Base-by-base conservation (phyloP, 176 grass and related monocot species). In the Carex parvula region DNA sequence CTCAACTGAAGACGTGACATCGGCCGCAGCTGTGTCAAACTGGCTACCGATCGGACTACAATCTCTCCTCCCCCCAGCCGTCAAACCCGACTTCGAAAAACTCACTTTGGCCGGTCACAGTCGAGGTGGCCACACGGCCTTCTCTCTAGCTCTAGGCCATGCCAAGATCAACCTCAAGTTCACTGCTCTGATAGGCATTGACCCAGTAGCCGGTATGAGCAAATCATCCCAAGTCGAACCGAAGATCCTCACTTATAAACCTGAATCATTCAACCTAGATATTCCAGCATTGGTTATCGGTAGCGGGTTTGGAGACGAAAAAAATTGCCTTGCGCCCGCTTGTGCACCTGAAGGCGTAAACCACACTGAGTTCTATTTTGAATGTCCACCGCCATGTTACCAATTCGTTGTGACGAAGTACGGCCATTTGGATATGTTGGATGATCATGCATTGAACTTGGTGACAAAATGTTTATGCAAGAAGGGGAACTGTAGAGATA, bases 361-460 rank as follows among this genome's bases (percentile, higher is more conserved):
- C 82, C 92, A 94, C 64, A 46, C 3, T 4, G 89, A 94, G 29
- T 94, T 91, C 79, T 94, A 91, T 74, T 0, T 10, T 18, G 87
- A 94, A 77, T 91, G 89, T 76, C 84, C 41, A 81, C 58, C 84
- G 12, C 79, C 92, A 0, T 89, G 85, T 85, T 94, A 91, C 92
- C 81, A 89, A 53, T 8, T 94, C 0, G 89, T 94, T 52, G 76
- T 86, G 54, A 87, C 44, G 41, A 83, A 91, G 26, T 94, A 94
- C 22, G 92, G 89, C 2, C 92, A 94, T 33, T 62, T 94, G 20
- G 87, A 91, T 67, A 83, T 94, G 84, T 71, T 94, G 16, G 82
- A 91, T 13, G 87, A 94, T 10, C 66, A 85, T 10, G 92, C 85
- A 8, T 75, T 86, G 0, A 70, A 64, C 64, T 54, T 89, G 12